Evolutionary conservation across 2,329 filamentous ascomycete species (phyloP).

Genomic region (Colletotrichum costaricense): DNA sequence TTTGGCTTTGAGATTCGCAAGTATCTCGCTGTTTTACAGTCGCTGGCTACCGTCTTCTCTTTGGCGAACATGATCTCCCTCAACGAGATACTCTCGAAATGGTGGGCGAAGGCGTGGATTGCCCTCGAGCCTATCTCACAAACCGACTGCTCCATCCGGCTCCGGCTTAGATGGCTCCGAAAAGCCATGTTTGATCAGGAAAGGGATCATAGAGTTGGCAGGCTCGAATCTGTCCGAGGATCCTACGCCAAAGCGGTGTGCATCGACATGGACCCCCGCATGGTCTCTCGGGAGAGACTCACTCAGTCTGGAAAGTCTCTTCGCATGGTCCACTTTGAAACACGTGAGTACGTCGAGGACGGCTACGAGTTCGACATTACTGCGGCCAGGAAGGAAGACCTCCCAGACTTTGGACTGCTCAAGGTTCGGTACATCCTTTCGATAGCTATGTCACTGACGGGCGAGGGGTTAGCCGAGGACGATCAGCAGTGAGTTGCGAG

Average conservation of each 20-base stretch:
- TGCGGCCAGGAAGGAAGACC: neutral
- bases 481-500: neutral
- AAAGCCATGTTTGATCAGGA: neutral
- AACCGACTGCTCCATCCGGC: neutral
- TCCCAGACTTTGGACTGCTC: neutral
- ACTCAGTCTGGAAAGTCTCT: neutral
- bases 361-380: neutral
- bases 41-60: neutral
- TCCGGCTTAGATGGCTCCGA: neutral
- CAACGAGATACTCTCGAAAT: neutral
- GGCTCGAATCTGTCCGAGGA: too few relatives aligned
- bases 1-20: neutral
- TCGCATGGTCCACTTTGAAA: neutral
- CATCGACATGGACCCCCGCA: neutral
- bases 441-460: neutral
- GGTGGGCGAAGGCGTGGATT: neutral
- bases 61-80: neutral
- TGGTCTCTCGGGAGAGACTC: neutral
- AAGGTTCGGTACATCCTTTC: neutral
- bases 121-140: neutral
- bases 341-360: neutral
- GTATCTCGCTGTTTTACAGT: neutral
- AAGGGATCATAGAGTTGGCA: neutral
- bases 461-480: neutral
- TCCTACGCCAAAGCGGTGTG: neutral